Conservation (phyloP, 805 yeast genomes). For the Monosporozyma servazzii region DNA sequence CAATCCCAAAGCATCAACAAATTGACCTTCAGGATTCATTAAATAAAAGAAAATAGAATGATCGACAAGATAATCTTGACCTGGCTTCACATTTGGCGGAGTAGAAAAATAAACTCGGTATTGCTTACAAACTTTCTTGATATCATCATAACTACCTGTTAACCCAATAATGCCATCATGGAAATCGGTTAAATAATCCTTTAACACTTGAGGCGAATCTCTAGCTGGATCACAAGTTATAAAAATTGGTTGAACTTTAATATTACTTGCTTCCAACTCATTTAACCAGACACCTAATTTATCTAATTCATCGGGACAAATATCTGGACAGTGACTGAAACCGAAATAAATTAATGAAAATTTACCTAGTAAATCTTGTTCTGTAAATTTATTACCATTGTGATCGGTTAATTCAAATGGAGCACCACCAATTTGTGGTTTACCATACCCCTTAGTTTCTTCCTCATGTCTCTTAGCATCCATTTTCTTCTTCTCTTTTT, state of each 20-base stretch:
- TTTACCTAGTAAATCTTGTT: slow-evolving; percentile 63
- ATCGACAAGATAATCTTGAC: slow-evolving; percentile 93
- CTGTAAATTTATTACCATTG: slow-evolving; percentile 65
- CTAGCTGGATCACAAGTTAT: slow-evolving; percentile 97
- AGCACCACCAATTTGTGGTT: slow-evolving; percentile 93
- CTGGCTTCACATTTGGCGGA: slow-evolving; percentile 87
- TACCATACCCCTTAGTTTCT: slow-evolving; percentile 79
- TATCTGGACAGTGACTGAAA: slow-evolving; percentile 95
- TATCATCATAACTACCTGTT: slow-evolving; percentile 81
- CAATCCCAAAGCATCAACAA: slow-evolving; percentile 89
- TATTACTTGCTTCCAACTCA: slow-evolving; percentile 47
- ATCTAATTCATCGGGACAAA: slow-evolving; percentile 96
- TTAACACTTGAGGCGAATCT: slow-evolving; percentile 78
- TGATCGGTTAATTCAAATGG: slow-evolving; percentile 67
- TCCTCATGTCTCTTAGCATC: slow-evolving; percentile 72
- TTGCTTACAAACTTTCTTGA: slow-evolving; percentile 77
- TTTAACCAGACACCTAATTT: slow-evolving; percentile 65
- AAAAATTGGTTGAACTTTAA: slow-evolving; percentile 74
- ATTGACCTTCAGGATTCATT: slow-evolving; percentile 98
- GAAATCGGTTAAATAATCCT: slow-evolving; percentile 78
- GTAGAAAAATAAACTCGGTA: slow-evolving; percentile 96
- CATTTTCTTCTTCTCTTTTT: slow-evolving; percentile 65
- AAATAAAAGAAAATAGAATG: slow-evolving; percentile 94
- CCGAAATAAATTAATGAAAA: slow-evolving; percentile 91
- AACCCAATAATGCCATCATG: slow-evolving; percentile 84